Percentiles rank a stretch among this genome's conserved stretches.
These are phyloP conservation scores for Patellifolia procumbens DNA, from an alignment of 179 eudicot species.

Conservation along the genomic window DNA sequence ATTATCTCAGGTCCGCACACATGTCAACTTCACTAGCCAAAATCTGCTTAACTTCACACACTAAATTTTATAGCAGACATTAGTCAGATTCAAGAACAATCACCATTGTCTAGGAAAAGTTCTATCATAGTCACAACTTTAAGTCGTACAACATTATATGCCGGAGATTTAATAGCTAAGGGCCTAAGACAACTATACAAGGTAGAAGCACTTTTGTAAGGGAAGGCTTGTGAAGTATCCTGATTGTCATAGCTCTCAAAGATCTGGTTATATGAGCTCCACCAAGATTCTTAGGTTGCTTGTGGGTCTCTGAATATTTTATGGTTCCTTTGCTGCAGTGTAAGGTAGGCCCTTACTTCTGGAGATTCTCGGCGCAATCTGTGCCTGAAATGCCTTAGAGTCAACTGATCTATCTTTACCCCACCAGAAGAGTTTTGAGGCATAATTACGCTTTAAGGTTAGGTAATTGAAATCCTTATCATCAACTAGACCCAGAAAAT, in stretches of 20 bases:
- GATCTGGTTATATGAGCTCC: neutral
- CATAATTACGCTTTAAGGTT: neutral
- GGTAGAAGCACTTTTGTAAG: neutral
- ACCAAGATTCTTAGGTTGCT: neutral
- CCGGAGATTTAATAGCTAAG: neutral
- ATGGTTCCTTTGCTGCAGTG: neutral
- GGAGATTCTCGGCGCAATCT: neutral
- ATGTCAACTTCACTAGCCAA: neutral
- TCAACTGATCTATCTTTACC: neutral
- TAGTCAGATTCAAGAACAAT: neutral
- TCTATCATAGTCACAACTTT: neutral
- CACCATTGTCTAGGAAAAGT: neutral
- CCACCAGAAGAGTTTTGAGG: neutral
- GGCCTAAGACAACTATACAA: neutral
- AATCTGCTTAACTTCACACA: neutral
- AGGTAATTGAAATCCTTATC: neutral
- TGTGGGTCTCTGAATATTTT: neutral
- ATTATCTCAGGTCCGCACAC: neutral
- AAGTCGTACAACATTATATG: neutral
- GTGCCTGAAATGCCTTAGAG: neutral
- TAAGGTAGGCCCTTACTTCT: neutral
- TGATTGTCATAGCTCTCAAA: neutral
- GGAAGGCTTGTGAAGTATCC: neutral
- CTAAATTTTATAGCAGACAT: neutral
- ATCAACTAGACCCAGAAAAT: neutral